Evolutionary conservation across 352 stramenopile species (phyloP).

Genomic region (Phytophthora citrophthora): DNA sequence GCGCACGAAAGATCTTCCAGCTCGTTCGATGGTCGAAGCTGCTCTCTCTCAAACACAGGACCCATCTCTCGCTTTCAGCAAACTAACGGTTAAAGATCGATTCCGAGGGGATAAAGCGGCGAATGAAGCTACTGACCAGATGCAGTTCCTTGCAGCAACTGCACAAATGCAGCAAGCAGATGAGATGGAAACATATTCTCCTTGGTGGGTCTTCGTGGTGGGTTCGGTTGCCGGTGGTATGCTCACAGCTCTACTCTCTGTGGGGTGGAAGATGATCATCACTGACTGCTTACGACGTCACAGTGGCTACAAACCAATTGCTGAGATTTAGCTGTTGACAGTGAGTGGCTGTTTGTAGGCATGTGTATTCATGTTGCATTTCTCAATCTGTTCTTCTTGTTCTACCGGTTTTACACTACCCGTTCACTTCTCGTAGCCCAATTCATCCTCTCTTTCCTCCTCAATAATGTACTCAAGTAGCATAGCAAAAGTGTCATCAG

Average conservation of each 20-base stretch:
- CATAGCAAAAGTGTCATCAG: slow-evolving; percentile 20
- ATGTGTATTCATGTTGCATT: slow-evolving; percentile 3
- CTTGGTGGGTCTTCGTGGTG: slow-evolving; percentile 25
- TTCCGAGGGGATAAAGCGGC: neutral
- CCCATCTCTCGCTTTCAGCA: slow-evolving; percentile 1
- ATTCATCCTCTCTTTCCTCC: too few species aligned
- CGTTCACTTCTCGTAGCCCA: neutral
- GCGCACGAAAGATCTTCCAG: slow-evolving; percentile 68
- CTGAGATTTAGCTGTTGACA: slow-evolving; percentile 18
- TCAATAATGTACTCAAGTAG: neutral
- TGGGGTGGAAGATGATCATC: slow-evolving; percentile 38
- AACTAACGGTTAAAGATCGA: neutral
- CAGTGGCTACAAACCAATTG: slow-evolving; percentile 25
- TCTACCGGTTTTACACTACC: neutral
- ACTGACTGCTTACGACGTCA: slow-evolving; percentile 30
- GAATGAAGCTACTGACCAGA: slow-evolving; percentile 1
- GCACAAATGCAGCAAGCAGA: slow-evolving; percentile 26
- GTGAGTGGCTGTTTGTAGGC: neutral
- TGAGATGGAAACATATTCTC: slow-evolving; percentile 9
- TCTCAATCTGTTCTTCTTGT: slow-evolving; percentile 5
- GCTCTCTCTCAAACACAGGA: slow-evolving; percentile 27
- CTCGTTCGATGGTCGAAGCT: slow-evolving; percentile 50
- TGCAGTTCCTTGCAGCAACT: slow-evolving; percentile 19
- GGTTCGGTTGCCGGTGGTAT: slow-evolving; percentile 30
- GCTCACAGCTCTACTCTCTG: slow-evolving; percentile 25